phyloP scores from a whole-genome alignment of 2,329 filamentous ascomycete genomes.

The Metarhizium guizhouense region DNA sequence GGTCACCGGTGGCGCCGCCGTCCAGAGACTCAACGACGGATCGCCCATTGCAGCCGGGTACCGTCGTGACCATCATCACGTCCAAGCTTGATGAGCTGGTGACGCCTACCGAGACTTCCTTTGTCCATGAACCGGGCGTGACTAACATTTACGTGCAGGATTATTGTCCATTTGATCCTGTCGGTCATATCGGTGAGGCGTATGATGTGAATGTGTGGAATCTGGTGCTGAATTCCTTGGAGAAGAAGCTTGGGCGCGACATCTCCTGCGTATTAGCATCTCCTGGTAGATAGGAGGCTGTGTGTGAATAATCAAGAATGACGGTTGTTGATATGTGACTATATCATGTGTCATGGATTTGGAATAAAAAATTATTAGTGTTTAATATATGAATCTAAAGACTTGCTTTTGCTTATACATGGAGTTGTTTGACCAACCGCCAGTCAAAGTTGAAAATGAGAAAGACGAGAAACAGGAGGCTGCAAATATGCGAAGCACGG shows the following conservation, averaged over 20 bases:
- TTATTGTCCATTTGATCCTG: conserved; percentile 7
- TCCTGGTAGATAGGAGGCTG: conserved; percentile 5
- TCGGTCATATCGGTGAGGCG: conserved; percentile 9
- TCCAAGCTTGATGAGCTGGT: conserved; percentile 7
- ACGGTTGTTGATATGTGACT: background rate
- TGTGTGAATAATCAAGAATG: background rate
- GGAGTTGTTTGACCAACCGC: too few species aligned
- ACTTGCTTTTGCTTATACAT: too few species aligned
- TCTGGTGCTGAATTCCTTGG: conserved; percentile 10
- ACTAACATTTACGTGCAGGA: conserved; percentile 11
- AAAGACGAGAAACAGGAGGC: background rate
- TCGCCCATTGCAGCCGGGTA: conserved; percentile 9
- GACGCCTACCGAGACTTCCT: conserved; percentile 8
- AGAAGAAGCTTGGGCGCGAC: conserved; percentile 6
- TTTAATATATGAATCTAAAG: too few species aligned
- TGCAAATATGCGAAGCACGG: too few species aligned
- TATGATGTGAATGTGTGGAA: conserved; percentile 10
- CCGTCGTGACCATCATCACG: conserved; percentile 9
- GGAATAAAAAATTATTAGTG: too few species aligned
- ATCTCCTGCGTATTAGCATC: conserved; percentile 1
- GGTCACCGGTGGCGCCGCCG: conserved; percentile 1
- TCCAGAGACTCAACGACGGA: conserved; percentile 8
- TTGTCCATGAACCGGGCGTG: conserved; percentile 10
- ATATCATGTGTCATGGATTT: too few species aligned
- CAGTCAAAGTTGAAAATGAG: conserved; percentile 4